Percentiles rank a stretch among this genome's conserved stretches.
phyloP scores from a whole-genome alignment of 805 yeast genomes.

The Schwanniomyces sp. region DNA sequence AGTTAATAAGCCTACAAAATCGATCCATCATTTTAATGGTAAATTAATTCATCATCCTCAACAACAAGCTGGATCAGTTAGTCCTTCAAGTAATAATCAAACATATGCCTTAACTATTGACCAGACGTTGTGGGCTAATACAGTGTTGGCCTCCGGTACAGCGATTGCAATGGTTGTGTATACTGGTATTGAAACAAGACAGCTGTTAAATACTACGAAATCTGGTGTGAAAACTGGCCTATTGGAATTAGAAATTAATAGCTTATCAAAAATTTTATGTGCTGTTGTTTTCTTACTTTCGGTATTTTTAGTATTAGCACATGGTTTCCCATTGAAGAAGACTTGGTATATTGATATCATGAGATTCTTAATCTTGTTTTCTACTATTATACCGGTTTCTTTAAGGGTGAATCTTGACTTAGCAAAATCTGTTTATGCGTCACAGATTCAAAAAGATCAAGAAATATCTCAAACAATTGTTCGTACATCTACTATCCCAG shows the following conservation, averaged over 20 bases:
- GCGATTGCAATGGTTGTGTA: conserved; percentile 86
- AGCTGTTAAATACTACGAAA: conserved; percentile 86
- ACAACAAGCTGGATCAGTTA: conserved; percentile 16
- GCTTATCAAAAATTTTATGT: conserved; percentile 84
- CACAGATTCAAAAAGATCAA: conserved; percentile 86
- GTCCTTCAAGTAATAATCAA: conserved; percentile 32
- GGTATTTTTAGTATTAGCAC: conserved; percentile 71
- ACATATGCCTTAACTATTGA: conserved; percentile 75
- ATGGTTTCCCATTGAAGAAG: conserved; percentile 59
- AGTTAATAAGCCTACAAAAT: conserved; percentile 83
- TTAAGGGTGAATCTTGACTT: conserved; percentile 91
- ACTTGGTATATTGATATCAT: conserved; percentile 90
- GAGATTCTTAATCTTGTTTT: conserved; percentile 87
- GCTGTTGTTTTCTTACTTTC: conserved; percentile 80
- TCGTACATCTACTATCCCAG: conserved; percentile 96
- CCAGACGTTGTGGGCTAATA: conserved; percentile 97
- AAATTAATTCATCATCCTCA: conserved; percentile 54
- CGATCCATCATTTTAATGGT: conserved; percentile 81
- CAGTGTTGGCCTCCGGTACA: conserved; percentile 92
- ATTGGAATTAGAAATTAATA: conserved; percentile 87
- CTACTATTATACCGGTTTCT: conserved; percentile 95
- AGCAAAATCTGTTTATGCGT: conserved; percentile 94
- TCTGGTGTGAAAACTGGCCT: conserved; percentile 88
- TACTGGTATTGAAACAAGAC: conserved; percentile 93
- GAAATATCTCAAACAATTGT: conserved; percentile 86